Base-by-base conservation (phyloP, 768 basidiomycete genomes). In the Collybia mongolica region DNA sequence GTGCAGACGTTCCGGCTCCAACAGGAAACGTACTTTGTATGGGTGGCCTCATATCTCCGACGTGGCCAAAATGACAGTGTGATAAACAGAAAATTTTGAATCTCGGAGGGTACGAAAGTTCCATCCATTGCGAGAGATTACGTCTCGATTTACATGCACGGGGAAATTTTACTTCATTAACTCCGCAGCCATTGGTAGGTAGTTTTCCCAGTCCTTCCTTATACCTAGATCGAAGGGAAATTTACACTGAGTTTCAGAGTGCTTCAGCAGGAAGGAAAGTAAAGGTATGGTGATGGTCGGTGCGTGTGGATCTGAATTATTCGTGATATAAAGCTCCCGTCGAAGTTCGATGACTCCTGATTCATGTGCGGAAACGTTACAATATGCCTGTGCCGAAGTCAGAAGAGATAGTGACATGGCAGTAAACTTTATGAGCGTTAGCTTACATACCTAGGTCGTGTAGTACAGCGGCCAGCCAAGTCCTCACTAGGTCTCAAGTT, bases 221-320 rank as follows among this genome's bases (percentile, higher is more conserved):
- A 78, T 67, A 8, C 83, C 83, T 18, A 84, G 72, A 52, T 85
- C 84, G 52, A 84, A 83, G 0, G 82, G 53, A 36, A 80, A 58
- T 24, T 67, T 73, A 9, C 65, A 58, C 2, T 65, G 61, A 1
- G 60, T 71, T n/a, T 55, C 50, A 2, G 79, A 77, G 55, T 84
- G 82, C 7, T 66, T 70, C 35, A 84, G 61, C 48, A 75, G 70
- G 61, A 84, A 85, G 1, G 77, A 69, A 38, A 84, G 70, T 12
- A 74, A 73, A 2, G 83, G 83, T 6, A 65, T 66, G 2, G 48
- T 47, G 2, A 60, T 58, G 9, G 60, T 51, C 4, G n/a, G n/a
- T 5, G 61, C 65, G 1, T 62, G 66, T 38, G 67, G 59, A 4
- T 57, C 53, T 1, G 68, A 62, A 14, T 29, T 44, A 28, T 63